phyloP scores from a whole-genome alignment of 148 eudicot species.

The Chenopodium album region DNA sequence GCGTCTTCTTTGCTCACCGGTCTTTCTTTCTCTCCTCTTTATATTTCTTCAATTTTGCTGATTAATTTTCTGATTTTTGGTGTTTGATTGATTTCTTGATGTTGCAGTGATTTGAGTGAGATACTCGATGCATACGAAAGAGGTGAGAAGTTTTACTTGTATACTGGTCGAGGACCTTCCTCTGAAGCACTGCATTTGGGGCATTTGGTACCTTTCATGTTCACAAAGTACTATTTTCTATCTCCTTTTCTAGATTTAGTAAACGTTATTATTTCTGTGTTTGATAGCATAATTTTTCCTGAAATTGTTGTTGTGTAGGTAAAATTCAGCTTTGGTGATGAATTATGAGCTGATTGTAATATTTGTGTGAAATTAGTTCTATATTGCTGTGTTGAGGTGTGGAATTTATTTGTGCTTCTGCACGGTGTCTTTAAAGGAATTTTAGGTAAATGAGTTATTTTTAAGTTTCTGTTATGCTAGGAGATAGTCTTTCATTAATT shows the following conservation, averaged over 20 bases:
- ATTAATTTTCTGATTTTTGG: neutral
- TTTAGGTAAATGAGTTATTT: too few relatives aligned
- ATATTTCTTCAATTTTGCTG: neutral
- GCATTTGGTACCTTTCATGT: constrained; percentile 94
- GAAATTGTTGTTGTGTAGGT: constrained; percentile 2
- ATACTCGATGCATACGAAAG: constrained; percentile 82
- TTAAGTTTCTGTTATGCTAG: neutral
- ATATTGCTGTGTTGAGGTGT: neutral
- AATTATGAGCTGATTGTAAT: neutral
- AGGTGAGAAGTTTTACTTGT: constrained; percentile 83
- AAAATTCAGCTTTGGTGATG: neutral
- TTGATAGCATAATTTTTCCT: neutral
- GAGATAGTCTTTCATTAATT: neutral
- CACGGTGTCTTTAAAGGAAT: neutral
- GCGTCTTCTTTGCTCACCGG: constrained; percentile 97
- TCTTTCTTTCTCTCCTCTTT: constrained; percentile 10
- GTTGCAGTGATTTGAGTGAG: constrained; percentile 60
- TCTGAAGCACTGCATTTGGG: constrained; percentile 96
- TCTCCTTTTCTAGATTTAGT: neutral
- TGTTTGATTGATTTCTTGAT: neutral
- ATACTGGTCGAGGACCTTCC: constrained; percentile 94
- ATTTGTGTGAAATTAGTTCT: neutral
- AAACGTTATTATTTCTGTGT: neutral
- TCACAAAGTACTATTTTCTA: constrained; percentile 67
- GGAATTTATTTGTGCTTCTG: too few relatives aligned